Evolutionary conservation across 352 stramenopile genomes (phyloP).

Genomic region (Thraustochytrium sp.): DNA sequence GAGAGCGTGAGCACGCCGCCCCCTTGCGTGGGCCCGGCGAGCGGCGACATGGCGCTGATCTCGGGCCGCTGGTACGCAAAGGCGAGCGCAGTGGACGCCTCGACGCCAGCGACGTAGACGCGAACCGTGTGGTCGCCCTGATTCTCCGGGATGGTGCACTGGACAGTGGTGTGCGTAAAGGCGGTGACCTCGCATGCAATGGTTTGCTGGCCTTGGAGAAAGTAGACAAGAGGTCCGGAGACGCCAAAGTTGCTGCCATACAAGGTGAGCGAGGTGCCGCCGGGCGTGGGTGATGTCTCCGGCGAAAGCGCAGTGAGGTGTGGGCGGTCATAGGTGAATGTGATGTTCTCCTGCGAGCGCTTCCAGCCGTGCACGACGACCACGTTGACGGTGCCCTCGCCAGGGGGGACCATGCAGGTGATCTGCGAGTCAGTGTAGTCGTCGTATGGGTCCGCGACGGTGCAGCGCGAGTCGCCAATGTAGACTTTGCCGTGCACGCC

Average conservation of each 20-base stretch:
- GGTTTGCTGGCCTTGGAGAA: not conserved
- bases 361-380: conserved; percentile 5
- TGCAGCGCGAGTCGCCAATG: not conserved
- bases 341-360: not conserved
- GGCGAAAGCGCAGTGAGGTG: not conserved
- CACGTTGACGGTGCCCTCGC: not conserved
- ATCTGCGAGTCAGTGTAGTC: conserved; percentile 28
- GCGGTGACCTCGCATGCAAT: not conserved
- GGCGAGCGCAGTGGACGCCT: not conserved
- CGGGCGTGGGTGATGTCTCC: not conserved
- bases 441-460: not conserved
- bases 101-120: not conserved
- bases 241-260: conserved; percentile 33
- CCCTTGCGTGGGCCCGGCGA: not conserved
- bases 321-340: conserved; percentile 11
- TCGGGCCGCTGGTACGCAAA: conserved; percentile 16
- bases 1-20: not conserved
- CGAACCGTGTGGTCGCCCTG: not conserved
- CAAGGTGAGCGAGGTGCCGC: not conserved
- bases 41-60: not conserved
- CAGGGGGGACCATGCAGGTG: not conserved
- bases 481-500: conserved; percentile 3
- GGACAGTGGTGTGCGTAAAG: not conserved
- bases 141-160: not conserved
- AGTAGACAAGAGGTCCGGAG: not conserved